Evolutionary conservation across 805 yeast genomes (phyloP), one percentile per base, ranked within the genome.

Genomic region (Yamadazyma scolyti): DNA sequence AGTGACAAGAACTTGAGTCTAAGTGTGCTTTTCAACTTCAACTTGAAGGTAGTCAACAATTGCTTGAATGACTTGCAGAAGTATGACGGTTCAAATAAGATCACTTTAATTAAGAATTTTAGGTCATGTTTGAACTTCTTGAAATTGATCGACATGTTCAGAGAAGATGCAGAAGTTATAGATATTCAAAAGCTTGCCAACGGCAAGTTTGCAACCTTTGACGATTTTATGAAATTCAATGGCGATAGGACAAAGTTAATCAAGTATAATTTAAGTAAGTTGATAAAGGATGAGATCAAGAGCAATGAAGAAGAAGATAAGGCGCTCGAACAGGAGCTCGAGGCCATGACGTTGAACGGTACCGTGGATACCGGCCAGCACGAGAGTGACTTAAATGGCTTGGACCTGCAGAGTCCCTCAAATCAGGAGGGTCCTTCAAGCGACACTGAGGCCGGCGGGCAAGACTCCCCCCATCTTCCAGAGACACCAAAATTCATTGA

Each of bases 1-100:
- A 58, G 57, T 16, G 85, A 82, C 43, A 78, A 77, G 39, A 71
- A 66, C 8, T 66, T 79, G 18, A 54, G 68, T 5, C 31, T 50
- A n/a, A 42, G 51, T 18, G 44, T 50, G 2, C 57, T 58, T 13
- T 38, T 58, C 35, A 34, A 52, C 14, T 65, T 65, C 42, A 47
- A 56, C 6, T 61, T 58, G 45, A 61, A 52, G 39, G 40, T 65
- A 16, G 62, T 52, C 45, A 60, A 59, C 39, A 44, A 47, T 33
- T 56, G 58, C 39, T 48, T 59, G 20, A 42, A 49, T 16, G 50
- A 43, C n/a, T 43, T 61, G 25, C 33, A 39, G 13, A 30, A 41
- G 5, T 54, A 51, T 36, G 36, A 41, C 20, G 48, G 44, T 7
- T 46, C 50, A 21, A 57, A 52, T 19, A 60, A 60, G 43, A 33